Percentiles rank a stretch among this genome's conserved stretches.
phyloP scores from a whole-genome alignment of 106 monocot species.

The Dioscorea alata region DNA sequence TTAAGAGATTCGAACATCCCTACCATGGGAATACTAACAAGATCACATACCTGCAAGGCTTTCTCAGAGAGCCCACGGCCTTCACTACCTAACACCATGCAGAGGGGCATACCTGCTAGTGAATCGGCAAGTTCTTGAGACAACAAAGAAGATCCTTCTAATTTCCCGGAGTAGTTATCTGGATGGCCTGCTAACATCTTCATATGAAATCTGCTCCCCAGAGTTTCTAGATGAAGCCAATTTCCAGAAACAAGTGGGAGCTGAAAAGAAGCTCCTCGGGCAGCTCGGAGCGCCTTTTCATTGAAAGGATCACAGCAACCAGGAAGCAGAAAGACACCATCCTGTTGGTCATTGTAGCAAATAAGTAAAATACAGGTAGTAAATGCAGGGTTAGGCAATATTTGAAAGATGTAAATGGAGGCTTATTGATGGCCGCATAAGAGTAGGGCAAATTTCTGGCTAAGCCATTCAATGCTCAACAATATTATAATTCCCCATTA shows the following conservation, averaged over 20 bases:
- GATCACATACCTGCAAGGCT: conserved; percentile 39
- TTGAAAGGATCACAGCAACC: conserved; percentile 96
- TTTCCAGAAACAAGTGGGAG: conserved; percentile 62
- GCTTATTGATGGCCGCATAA: no score
- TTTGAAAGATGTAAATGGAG: no score
- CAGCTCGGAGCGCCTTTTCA: conserved; percentile 87
- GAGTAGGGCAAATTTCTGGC: no score
- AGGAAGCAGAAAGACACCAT: conserved; percentile 77
- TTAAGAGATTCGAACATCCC: conserved; percentile 86
- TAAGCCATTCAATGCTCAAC: no score
- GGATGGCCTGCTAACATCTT: conserved; percentile 86
- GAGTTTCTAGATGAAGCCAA: conserved; percentile 53
- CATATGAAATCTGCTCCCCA: conserved; percentile 42
- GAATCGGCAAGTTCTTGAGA: conserved; percentile 43
- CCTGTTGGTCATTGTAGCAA: conserved; percentile 31
- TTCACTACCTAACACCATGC: conserved; percentile 86
- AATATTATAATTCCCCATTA: no score
- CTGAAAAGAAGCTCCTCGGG: conserved; percentile 91
- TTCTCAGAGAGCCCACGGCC: conserved; percentile 72
- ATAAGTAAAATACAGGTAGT: background rate
- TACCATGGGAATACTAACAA: conserved; percentile 85
- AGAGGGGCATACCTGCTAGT: conserved; percentile 38
- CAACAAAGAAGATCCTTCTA: conserved; percentile 9
- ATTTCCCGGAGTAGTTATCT: conserved; percentile 13
- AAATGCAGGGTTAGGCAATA: no score